Base-by-base conservation (phyloP, 179 eudicot genomes). In the Amaranthus tricolor region DNA sequence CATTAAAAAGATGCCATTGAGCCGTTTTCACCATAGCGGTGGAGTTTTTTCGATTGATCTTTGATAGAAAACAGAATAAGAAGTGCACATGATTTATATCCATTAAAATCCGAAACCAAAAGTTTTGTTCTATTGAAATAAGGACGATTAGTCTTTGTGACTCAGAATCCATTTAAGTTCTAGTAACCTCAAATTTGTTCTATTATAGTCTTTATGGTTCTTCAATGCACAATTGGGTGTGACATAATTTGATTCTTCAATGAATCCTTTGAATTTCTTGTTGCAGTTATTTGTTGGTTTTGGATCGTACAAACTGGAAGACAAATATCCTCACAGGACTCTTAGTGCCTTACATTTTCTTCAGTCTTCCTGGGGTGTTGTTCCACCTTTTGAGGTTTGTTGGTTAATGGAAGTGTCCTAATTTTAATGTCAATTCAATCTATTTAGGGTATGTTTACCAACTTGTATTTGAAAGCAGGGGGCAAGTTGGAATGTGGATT, bases 221-320 rank as follows among this genome's bases (percentile, higher is more conserved):
- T 63, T 58, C 40, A n/a, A 17, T 10, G 60, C 9, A 24, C n/a
- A 4, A 50, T 48, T 59, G 50, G 65, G 49, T n/a, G 45, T 51
- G 45, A 10, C 16, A 16, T 19, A 17, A 45, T 9, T 8, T 61
- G 21, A 64, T 47, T 31, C 3, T 31, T 31, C 40, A 31, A 56
- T 19, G 5, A 13, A 0, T 24, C 14, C 56, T 69, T 11, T 43
- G 3, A 45, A 47, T 49, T 24, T 47, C 40, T 53, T 71, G 47
- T 24, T 81, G 81, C 80, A 93, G 98, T 56, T 93, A 91, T 75
- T 76, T 93, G 83, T 68, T 93, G 82, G 65, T 93, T 66, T 75
- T 93, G 88, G 97, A 93, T 74, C 86, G 89, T 50, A 91, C 98
- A 53, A 89, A 91, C 84, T 91, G 98, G 97, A 91, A 76, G 84